Evolutionary conservation across 2,329 filamentous ascomycete species (phyloP), one percentile per base, ranked within the genome.

Genomic region (Nannizziopsis arthrosporioides): DNA sequence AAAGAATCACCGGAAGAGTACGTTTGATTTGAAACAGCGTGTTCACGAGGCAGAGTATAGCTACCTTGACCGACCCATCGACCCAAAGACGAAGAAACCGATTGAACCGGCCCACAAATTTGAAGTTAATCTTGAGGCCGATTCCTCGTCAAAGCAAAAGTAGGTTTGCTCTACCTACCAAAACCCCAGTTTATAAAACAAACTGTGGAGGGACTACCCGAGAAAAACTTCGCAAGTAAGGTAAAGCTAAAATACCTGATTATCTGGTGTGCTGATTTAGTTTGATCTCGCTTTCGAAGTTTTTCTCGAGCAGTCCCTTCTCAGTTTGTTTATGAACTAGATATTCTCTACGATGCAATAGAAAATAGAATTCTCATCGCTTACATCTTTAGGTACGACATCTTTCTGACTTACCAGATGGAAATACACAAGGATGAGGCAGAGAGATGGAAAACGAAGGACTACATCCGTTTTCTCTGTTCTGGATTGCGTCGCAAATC

Each of bases 81-180:
- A 70, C 49, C 68, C 68, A 11, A 63, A 61, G 44, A 70, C 67
- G 9, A 67, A 69, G 51, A 55, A 57, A n/a, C 58, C 62, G 0
- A 61, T 73, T 30, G 70, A 72, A 55, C 71, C 71, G 31, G 70
- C 70, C 4, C 70, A 73, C 58, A 66, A 63, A 34, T 72, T 73
- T 45, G 69, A 73, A 54, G 65, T 73, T 39, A 68, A 62, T 37
- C 57, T 72, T n/a, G 71, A 73, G 52, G 61, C 65, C 2, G 71
- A 73, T 54, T 66, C 62, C 5, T 64, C 68, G 35, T 71, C 71
- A 1, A 61, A 70, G 51, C 63, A 68, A 42, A 73, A 73, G 65
- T 70, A 55, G 17, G 62, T 58, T 35, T 10, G 17, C 31, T 11
- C 17, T 40, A 48, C n/a, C 32, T 36, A 17, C 19, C 12, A 10